Evolutionary conservation across 2,329 filamentous ascomycete species (phyloP).

Genomic region (Anisogramma anomala): DNA sequence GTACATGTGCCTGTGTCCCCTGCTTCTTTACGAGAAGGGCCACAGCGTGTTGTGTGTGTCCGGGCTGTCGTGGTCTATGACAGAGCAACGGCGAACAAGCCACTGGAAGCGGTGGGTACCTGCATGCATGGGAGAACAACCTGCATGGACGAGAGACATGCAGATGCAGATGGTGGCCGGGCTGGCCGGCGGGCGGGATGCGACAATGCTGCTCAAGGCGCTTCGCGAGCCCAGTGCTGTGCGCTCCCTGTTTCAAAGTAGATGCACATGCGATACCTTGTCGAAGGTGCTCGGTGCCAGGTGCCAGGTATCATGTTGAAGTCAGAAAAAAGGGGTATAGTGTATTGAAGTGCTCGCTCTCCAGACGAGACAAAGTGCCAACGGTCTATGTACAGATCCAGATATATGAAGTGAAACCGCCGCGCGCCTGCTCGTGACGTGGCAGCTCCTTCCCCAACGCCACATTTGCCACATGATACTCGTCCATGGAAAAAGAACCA

Average conservation of each 20-base stretch:
- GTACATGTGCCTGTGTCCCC: background rate
- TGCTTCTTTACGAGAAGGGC: background rate
- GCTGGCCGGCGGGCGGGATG: no score
- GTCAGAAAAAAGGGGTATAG: background rate
- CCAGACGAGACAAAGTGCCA: background rate
- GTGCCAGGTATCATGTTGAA: no score
- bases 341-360: background rate
- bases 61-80: background rate
- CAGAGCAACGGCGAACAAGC: background rate
- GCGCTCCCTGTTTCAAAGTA: no score
- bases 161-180: no score
- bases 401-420: background rate
- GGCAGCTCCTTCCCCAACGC: background rate
- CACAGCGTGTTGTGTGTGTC: background rate
- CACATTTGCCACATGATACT: background rate
- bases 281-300: no score
- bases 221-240: no score
- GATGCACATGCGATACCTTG: no score
- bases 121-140: no score
- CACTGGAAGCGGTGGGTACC: no score
- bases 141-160: no score
- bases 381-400: background rate
- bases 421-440: background rate
- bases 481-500: constrained; percentile 5
- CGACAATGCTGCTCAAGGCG: no score